Conservation (phyloP, 1,284 basidiomycete species). For the Erythrobasidium hasegawianum region DNA sequence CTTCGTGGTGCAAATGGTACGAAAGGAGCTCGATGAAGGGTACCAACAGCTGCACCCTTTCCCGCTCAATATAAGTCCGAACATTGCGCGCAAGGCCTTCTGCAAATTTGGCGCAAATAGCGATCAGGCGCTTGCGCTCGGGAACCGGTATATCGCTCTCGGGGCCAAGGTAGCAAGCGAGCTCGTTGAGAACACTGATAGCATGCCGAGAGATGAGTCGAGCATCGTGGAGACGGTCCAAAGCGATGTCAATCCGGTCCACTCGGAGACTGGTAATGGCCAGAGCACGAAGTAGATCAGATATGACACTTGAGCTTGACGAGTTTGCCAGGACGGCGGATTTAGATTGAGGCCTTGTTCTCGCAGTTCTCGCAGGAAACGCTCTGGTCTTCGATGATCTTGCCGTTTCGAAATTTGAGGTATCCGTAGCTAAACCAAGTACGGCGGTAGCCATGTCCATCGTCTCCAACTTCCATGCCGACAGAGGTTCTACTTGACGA, state of each 20-base stretch:
- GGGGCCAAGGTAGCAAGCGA: not conserved
- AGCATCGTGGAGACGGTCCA: conserved; percentile 7
- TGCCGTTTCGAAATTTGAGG: not conserved
- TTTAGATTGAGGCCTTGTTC: not conserved
- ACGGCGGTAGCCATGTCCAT: not conserved
- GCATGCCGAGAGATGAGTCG: conserved; percentile 8
- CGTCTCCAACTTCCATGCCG: not conserved
- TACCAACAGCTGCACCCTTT: not conserved
- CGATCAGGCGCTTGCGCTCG: not conserved
- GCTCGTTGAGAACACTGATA: conserved; percentile 1
- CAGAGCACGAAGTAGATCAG: not conserved
- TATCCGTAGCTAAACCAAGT: not conserved
- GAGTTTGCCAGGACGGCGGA: not conserved
- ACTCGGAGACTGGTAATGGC: conserved; percentile 6
- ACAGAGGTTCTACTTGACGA: not conserved
- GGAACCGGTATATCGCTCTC: not conserved
- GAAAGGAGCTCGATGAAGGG: not conserved
- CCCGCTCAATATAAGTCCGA: not conserved
- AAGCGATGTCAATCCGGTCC: not conserved
- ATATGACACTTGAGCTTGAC: not conserved
- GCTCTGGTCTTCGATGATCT: not conserved
- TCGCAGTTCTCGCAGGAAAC: not conserved
- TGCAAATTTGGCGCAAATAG: not conserved
- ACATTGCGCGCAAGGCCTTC: too few species aligned
- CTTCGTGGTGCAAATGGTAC: not conserved